Evolutionary conservation across 352 stramenopile genomes (phyloP).

Genomic region (Phytopythium montanum): DNA sequence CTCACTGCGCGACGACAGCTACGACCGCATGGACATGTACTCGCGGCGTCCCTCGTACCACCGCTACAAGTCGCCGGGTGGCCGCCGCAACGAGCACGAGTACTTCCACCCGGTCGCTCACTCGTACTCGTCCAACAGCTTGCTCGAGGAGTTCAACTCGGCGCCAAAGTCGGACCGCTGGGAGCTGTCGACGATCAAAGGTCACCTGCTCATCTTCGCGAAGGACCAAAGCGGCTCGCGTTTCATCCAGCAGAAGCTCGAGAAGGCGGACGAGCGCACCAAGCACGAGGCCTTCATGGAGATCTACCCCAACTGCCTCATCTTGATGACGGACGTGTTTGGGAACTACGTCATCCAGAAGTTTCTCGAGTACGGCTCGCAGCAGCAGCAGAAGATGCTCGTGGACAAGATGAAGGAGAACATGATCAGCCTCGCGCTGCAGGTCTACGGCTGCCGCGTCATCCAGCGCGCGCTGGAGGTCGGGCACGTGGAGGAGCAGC

Average conservation of each 20-base stretch:
- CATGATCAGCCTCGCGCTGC: conserved; percentile 93
- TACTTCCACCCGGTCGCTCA: conserved; percentile 54
- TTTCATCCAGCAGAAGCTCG: conserved; percentile 88
- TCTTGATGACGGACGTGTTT: conserved; percentile 95
- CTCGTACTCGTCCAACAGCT: conserved; percentile 62
- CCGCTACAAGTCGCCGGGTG: conserved; percentile 22
- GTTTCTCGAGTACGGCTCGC: conserved; percentile 93
- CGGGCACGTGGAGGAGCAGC: conserved; percentile 65
- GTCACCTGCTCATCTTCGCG: conserved; percentile 83
- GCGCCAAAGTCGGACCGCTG: conserved; percentile 73
- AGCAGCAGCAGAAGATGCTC: conserved; percentile 85
- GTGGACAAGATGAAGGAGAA: conserved; percentile 88
- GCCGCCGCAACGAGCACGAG: conserved; percentile 27
- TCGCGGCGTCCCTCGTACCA: conserved; percentile 10
- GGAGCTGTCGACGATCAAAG: conserved; percentile 75
- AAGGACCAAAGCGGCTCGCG: conserved; percentile 82
- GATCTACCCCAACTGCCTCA: conserved; percentile 71
- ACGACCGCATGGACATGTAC: conserved; percentile 6
- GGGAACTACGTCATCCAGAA: conserved; percentile 99
- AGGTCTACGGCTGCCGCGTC: conserved; percentile 97
- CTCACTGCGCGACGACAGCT: not conserved
- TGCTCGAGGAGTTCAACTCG: conserved; percentile 82
- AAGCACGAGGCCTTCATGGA: conserved; percentile 81
- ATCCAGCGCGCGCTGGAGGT: conserved; percentile 93
- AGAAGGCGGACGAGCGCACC: conserved; percentile 70